phyloP scores from a whole-genome alignment of 371 early-diverging fungal genomes.

The Batkoa obscura region DNA sequence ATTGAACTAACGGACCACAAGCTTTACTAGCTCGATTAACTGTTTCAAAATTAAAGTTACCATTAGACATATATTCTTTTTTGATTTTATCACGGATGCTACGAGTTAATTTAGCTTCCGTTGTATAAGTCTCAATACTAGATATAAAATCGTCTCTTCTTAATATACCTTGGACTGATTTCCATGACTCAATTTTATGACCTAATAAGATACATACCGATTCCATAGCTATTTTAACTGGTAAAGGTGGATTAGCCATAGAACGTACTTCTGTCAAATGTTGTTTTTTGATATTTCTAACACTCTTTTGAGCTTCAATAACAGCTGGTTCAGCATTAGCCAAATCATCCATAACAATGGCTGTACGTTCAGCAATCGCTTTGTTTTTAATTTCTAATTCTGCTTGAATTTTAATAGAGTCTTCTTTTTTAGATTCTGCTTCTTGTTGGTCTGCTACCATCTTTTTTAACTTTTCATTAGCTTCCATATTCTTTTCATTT shows the following conservation, averaged over 20 bases:
- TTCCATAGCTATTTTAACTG: slow-evolving; percentile 94
- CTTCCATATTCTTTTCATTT: slow-evolving; percentile 71
- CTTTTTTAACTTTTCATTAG: slow-evolving; percentile 86
- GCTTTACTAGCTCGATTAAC: slow-evolving; percentile 97
- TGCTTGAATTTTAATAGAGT: slow-evolving; percentile 58
- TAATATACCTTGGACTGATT: slow-evolving; percentile 72
- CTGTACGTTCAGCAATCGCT: slow-evolving; percentile 61
- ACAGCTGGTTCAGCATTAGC: slow-evolving; percentile 95
- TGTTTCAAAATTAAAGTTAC: slow-evolving; percentile 78
- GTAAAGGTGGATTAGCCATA: slow-evolving; percentile 95
- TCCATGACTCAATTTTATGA: slow-evolving; percentile 67
- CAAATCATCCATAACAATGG: slow-evolving; percentile 72
- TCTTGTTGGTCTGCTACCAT: slow-evolving; percentile 93
- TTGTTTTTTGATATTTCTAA: slow-evolving; percentile 80
- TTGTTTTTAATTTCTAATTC: slow-evolving; percentile 57
- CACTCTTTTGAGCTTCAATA: slow-evolving; percentile 84
- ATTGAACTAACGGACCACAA: slow-evolving; percentile 93
- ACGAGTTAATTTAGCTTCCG: slow-evolving; percentile 54
- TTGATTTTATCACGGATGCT: slow-evolving; percentile 58
- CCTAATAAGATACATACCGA: slow-evolving; percentile 91
- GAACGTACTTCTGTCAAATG: slow-evolving; percentile 95
- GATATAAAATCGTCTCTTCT: slow-evolving; percentile 95
- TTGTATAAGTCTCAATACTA: slow-evolving; percentile 88
- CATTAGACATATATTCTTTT: slow-evolving; percentile 53
- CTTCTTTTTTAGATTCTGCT: slow-evolving; percentile 80